Base-by-base conservation (phyloP, 345 rosid species). In the Salix koriyanagi region DNA sequence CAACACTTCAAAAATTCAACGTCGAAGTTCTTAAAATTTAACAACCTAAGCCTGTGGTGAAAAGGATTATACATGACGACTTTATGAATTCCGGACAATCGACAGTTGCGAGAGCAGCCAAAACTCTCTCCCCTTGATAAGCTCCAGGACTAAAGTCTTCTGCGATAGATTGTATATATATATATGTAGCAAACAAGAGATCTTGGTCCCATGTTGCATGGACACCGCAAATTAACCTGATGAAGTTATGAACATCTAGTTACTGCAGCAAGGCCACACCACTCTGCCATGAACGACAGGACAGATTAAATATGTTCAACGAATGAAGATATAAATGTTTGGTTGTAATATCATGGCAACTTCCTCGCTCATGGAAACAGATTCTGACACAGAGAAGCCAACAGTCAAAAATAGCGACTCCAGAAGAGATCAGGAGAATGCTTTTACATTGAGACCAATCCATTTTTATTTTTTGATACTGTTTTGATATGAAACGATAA, bases 381-480 rank as follows among this genome's bases (percentile, higher is more conserved):
- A n/a, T 19, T 50, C n/a, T n/a, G 42, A 16, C 44, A 19, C 11
- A n/a, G 37, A 13, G 16, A 74, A 66, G 61, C 67, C 23, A 56
- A 37, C 34, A 44, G 87, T 84, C 87, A 79, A 80, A 74, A 70
- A 67, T 65, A 50, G 81, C 84, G n/a, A 78, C 81, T 19, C 58
- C 28, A 15, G 46, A 42, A 42, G 56, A 26, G 42, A n/a, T 69
- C 6, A 12, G 21, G 44, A 36, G 37, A 21, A 1, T 41, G 11
- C 44, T 32, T 4, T 26, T 65, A 16, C 54, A 4, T 48, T 14
- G 54, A 48, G 18, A 4, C 54, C 54, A 48, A 48, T 4, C 54
- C 5, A 16, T 15, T 48, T 14, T 41, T 11, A 41, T 7, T 5
- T 36, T 36, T 36, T 5, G 7, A 36, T 0, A 36, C 37, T 36